phyloP scores from a whole-genome alignment of 2,329 filamentous ascomycete genomes.

The Escovopsis sp. region DNA sequence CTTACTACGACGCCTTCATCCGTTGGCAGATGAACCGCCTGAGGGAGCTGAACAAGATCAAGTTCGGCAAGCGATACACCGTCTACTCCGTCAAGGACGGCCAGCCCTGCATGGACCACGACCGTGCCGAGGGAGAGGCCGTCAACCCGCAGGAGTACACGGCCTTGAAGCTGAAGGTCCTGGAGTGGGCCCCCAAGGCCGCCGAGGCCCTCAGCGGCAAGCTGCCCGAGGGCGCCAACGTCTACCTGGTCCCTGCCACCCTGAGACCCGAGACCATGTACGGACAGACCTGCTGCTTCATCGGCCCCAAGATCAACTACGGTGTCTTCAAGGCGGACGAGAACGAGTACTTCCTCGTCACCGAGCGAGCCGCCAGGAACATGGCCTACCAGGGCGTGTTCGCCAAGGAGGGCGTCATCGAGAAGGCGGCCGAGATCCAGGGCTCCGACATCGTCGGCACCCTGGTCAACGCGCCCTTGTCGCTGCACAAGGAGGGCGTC shows the following conservation, averaged over 20 bases:
- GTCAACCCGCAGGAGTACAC: constrained; percentile 78
- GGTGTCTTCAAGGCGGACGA: constrained; percentile 70
- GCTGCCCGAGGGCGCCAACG: constrained; percentile 60
- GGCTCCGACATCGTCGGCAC: constrained; percentile 78
- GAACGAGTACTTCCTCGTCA: constrained; percentile 72
- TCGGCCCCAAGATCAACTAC: constrained; percentile 79
- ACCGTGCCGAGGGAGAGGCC: constrained; percentile 31
- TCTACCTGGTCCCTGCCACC: constrained; percentile 86
- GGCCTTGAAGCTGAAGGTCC: constrained; percentile 76
- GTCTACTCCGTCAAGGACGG: constrained; percentile 50
- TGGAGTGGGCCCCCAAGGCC: constrained; percentile 73
- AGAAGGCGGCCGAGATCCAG: constrained; percentile 58
- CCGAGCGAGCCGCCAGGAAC: constrained; percentile 76
- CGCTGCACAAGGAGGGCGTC: constrained; percentile 67
- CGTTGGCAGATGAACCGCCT: constrained; percentile 95
- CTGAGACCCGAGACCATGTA: constrained; percentile 97
- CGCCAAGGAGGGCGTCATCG: constrained; percentile 57
- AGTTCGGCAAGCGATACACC: constrained; percentile 85
- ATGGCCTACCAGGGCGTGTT: constrained; percentile 93
- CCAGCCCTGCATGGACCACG: constrained; percentile 34
- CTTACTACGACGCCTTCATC: constrained; percentile 91
- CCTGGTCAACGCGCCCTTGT: constrained; percentile 79
- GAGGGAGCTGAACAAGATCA: constrained; percentile 80
- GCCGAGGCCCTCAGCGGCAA: constrained; percentile 59
- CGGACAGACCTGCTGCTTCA: constrained; percentile 90